Evolutionary conservation across 2,329 filamentous ascomycete species (phyloP).

Genomic region (Fusarium drepaniforme): DNA sequence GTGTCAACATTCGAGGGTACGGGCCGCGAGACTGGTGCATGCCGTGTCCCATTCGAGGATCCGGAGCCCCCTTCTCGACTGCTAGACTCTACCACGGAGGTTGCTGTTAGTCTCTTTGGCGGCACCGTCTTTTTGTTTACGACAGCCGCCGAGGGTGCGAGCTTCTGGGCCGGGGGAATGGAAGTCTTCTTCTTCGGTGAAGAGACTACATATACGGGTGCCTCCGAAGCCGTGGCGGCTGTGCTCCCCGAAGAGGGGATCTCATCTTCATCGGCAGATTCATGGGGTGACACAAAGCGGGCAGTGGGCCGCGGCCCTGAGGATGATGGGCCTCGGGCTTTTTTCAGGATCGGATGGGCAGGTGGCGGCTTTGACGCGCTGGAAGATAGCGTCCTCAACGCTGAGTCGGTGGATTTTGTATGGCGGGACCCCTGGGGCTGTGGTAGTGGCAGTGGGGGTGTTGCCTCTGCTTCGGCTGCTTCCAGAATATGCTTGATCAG

Average conservation of each 20-base stretch:
- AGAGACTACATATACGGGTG: constrained; percentile 42
- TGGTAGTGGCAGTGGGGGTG: constrained; percentile 25
- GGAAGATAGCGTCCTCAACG: constrained; percentile 51
- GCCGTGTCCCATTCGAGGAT: constrained; percentile 37
- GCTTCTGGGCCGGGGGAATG: constrained; percentile 49
- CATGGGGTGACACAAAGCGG: constrained; percentile 69
- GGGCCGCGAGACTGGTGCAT: constrained; percentile 40
- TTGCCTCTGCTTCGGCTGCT: constrained; percentile 33
- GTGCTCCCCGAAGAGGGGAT: constrained; percentile 58
- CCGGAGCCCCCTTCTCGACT: constrained; percentile 47
- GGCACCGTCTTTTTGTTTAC: constrained; percentile 61
- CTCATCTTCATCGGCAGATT: constrained; percentile 59
- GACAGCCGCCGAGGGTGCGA: constrained; percentile 57
- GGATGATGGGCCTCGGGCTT: constrained; percentile 65
- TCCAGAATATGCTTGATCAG: constrained; percentile 47
- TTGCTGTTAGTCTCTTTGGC: constrained; percentile 53
- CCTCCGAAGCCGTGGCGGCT: constrained; percentile 47
- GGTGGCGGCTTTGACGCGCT: constrained; percentile 59
- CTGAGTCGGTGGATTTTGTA: constrained; percentile 38
- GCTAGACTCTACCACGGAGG: constrained; percentile 47
- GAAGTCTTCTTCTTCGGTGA: constrained; percentile 46
- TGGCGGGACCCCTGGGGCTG: constrained; percentile 28
- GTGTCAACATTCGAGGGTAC: constrained; percentile 46
- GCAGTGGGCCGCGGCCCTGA: constrained; percentile 69
- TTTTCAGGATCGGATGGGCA: constrained; percentile 71